These are phyloP conservation scores for Cladophialophora carrionii DNA, from an alignment of 2,329 filamentous ascomycete species.

Conservation along the genomic window DNA sequence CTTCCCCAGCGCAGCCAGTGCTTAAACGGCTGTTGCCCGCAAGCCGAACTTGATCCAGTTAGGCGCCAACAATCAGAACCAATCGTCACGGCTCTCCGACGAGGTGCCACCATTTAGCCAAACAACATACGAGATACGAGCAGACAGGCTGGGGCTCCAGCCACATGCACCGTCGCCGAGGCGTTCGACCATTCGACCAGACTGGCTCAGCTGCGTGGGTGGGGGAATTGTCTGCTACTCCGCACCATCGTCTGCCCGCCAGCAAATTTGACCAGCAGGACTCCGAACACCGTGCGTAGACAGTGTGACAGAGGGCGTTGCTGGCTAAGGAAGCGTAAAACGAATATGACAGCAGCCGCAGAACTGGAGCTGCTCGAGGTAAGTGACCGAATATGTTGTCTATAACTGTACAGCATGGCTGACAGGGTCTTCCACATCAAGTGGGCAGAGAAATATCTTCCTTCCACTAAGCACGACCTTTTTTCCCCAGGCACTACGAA, in stretches of 20 bases:
- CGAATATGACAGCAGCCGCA: background rate
- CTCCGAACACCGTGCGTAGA: background rate
- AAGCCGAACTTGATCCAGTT: slow-evolving; percentile 17
- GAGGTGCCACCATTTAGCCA: background rate
- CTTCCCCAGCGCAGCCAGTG: slow-evolving; percentile 7
- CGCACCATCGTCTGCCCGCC: slow-evolving; percentile 14
- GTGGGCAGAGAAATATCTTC: slow-evolving; percentile 63
- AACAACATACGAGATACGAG: slow-evolving; percentile 20
- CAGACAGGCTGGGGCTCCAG: background rate
- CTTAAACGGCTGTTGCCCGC: slow-evolving; percentile 9
- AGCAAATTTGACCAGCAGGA: background rate
- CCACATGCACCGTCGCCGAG: background rate
- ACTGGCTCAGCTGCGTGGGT: background rate
- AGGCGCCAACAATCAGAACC: slow-evolving; percentile 1
- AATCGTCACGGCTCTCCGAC: slow-evolving; percentile 4
- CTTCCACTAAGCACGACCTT: slow-evolving; percentile 65
- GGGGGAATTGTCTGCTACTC: slow-evolving; percentile 11
- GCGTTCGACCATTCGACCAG: background rate
- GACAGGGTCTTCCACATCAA: slow-evolving; percentile 42
- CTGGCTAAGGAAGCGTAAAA: background rate
- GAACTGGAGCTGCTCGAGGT: slow-evolving; percentile 20
- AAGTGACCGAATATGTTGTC: slow-evolving; percentile 5
- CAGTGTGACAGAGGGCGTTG: background rate
- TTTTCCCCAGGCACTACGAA: slow-evolving; percentile 79
- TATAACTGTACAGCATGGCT: background rate